phyloP scores from a whole-genome alignment of 495 filamentous ascomycete species.

The Cryomyces antarcticus region DNA sequence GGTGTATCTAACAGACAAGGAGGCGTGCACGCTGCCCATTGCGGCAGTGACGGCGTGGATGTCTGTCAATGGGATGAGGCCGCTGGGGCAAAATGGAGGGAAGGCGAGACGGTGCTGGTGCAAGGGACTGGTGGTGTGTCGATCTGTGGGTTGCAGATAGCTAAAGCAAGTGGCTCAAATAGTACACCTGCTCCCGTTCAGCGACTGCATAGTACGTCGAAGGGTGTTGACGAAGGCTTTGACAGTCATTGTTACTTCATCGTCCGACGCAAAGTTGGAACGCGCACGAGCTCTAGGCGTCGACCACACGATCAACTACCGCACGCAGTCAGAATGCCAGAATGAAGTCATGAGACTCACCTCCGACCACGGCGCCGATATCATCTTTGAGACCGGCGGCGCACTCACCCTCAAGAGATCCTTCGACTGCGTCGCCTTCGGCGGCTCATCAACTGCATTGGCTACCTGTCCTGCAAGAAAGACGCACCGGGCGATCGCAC shows the following conservation, averaged over 20 bases:
- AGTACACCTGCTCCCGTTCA: slow-evolving; percentile 12
- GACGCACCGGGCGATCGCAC: slow-evolving; percentile 1
- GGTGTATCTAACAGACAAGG: slow-evolving; percentile 20
- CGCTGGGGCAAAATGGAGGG: slow-evolving; percentile 17
- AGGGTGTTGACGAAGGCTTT: not conserved
- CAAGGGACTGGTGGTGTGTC: slow-evolving; percentile 26
- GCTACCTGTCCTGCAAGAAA: slow-evolving; percentile 9
- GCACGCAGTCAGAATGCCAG: slow-evolving; percentile 22
- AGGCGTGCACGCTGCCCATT: slow-evolving; percentile 24
- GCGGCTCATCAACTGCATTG: slow-evolving; percentile 10
- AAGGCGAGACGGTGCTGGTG: slow-evolving; percentile 20
- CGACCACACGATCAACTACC: slow-evolving; percentile 26
- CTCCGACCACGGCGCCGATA: slow-evolving; percentile 19
- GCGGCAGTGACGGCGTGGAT: slow-evolving; percentile 28
- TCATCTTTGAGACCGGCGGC: slow-evolving; percentile 32
- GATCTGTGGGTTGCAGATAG: slow-evolving; percentile 21
- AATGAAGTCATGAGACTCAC: slow-evolving; percentile 20
- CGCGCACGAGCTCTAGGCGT: slow-evolving; percentile 24
- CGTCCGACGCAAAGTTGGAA: slow-evolving; percentile 24
- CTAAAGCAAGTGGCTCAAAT: slow-evolving; percentile 17
- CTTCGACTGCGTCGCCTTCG: slow-evolving; percentile 9
- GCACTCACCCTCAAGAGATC: slow-evolving; percentile 22
- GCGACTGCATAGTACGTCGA: not conserved
- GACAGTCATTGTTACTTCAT: slow-evolving; percentile 28
- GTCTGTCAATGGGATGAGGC: slow-evolving; percentile 22